phyloP scores from a whole-genome alignment of 2,329 filamentous ascomycete species.

The Alternaria sp. region DNA sequence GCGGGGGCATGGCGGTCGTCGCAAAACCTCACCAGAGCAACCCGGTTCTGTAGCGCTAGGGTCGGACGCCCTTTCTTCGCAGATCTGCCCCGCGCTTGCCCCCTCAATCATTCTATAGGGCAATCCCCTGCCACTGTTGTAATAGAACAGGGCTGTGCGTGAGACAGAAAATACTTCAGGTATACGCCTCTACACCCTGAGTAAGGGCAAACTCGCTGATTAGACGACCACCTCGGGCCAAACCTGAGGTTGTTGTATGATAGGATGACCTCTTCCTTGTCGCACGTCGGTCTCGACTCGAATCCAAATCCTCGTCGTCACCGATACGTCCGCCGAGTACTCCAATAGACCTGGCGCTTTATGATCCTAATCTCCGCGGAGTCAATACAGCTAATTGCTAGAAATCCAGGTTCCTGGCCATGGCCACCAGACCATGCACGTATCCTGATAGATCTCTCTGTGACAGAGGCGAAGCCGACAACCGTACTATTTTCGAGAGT shows the following conservation, averaged over 20 bases:
- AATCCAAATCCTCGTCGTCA: background rate
- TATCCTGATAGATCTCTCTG: background rate
- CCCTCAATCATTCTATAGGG: accelerated
- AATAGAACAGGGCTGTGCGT: too few relatives aligned
- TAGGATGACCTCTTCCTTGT: background rate
- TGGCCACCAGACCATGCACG: background rate
- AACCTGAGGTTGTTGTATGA: background rate
- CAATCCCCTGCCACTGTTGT: too few relatives aligned
- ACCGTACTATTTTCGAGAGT: background rate
- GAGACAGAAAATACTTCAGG: background rate
- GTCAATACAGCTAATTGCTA: background rate
- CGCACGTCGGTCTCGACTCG: background rate
- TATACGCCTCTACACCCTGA: background rate
- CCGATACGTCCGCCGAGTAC: background rate
- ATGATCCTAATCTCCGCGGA: background rate
- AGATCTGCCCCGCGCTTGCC: too few relatives aligned
- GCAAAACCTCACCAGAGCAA: background rate
- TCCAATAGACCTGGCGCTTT: background rate
- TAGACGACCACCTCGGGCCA: background rate
- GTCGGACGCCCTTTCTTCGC: too few relatives aligned
- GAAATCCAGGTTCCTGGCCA: background rate
- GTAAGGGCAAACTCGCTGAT: background rate
- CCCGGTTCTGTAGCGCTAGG: too few relatives aligned
- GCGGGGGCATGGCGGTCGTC: background rate
- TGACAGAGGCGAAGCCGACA: background rate